Evolutionary conservation across 2,329 filamentous ascomycete genomes (phyloP).

Genomic region (Chaetomium olivaceum): DNA sequence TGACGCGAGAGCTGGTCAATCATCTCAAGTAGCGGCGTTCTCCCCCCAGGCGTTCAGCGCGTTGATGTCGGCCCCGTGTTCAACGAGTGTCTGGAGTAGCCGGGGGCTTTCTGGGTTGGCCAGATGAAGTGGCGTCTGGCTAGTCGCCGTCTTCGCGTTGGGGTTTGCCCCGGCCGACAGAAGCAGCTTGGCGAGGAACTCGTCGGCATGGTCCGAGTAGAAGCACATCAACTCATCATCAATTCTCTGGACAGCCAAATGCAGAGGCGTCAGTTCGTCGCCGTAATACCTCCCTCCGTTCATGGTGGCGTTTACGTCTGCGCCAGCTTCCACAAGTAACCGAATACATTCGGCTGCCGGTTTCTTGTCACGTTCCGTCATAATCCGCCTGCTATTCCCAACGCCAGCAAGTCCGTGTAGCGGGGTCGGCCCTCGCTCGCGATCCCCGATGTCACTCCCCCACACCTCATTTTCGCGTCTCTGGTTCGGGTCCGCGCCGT

Average conservation of each 20-base stretch:
- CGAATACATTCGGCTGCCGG: not conserved
- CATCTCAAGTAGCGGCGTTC: not conserved
- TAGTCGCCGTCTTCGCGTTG: not conserved
- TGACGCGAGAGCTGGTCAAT: not conserved
- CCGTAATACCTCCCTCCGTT: not conserved
- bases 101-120: not conserved
- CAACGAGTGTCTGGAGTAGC: not conserved
- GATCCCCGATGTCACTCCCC: not conserved
- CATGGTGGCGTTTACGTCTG: not conserved
- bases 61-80: not conserved
- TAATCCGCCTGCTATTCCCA: not conserved
- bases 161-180: not conserved
- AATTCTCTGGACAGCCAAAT: not conserved
- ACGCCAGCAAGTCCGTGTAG: not conserved
- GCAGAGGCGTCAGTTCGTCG: not conserved
- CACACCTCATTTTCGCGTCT: not conserved
- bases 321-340: not conserved
- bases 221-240: not conserved
- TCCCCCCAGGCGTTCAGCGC: not conserved
- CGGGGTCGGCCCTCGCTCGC: not conserved
- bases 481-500: not conserved
- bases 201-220: no score
- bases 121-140: not conserved
- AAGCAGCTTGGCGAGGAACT: not conserved
- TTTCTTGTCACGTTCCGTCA: not conserved